Conservation (phyloP, 441 rosid genomes). For the Pelargonium citronellum region DNA sequence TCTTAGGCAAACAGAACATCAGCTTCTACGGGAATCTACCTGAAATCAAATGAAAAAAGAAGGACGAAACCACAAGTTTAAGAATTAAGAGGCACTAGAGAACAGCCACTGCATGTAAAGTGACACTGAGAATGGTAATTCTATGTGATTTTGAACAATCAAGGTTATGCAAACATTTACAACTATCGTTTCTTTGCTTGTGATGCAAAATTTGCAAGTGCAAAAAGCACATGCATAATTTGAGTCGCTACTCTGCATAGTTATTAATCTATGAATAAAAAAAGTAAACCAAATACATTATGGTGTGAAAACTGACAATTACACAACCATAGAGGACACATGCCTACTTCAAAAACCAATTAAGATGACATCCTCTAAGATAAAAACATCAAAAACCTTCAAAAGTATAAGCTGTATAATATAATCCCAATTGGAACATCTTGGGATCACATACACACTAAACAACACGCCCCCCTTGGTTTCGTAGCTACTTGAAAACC, state of each 20-base stretch:
- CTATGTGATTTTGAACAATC: background rate
- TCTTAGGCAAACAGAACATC: background rate
- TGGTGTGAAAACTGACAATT: constrained; percentile 17
- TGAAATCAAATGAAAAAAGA: background rate
- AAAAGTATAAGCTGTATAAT: constrained; percentile 35
- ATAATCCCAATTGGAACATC: constrained; percentile 23
- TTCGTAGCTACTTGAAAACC: constrained; percentile 32
- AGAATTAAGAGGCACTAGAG: background rate
- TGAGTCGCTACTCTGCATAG: background rate
- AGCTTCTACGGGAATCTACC: background rate
- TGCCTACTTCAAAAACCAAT: constrained; percentile 33
- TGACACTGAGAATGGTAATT: background rate
- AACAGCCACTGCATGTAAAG: background rate
- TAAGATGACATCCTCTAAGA: constrained; percentile 27
- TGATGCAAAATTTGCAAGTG: constrained; percentile 3
- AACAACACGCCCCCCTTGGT: constrained; percentile 9
- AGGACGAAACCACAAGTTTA: background rate
- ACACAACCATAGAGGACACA: constrained; percentile 33
- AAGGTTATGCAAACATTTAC: background rate
- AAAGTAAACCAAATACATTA: constrained; percentile 35
- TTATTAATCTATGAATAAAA: constrained; percentile 6
- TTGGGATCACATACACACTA: constrained; percentile 21
- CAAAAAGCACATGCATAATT: background rate
- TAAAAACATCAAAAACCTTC: constrained; percentile 27
- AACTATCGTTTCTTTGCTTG: background rate